Evolutionary conservation across 2,329 filamentous ascomycete genomes (phyloP).

Genomic region (Aspergillus terreus): DNA sequence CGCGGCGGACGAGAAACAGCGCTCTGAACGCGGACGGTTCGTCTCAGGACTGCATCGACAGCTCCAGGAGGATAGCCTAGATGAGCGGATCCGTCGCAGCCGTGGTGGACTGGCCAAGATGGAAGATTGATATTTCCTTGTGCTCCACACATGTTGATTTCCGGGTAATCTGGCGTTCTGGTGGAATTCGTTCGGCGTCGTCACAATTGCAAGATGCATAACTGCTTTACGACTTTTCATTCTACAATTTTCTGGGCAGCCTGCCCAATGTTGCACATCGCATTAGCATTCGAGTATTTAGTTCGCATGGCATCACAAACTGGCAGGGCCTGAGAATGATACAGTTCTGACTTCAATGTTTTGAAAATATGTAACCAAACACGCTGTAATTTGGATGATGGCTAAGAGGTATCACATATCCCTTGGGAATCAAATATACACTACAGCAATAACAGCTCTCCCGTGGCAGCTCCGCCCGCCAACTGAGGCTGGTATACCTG

Average conservation of each 20-base stretch:
- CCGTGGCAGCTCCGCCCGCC: slow-evolving; percentile 62
- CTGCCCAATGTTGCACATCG: too few relatives aligned
- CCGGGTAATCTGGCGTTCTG: neutral
- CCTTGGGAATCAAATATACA: slow-evolving; percentile 5
- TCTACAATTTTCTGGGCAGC: too few relatives aligned
- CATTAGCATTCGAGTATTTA: too few relatives aligned
- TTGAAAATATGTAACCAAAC: neutral
- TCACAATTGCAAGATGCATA: neutral
- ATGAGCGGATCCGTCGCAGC: slow-evolving; percentile 32
- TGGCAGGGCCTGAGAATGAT: too few relatives aligned
- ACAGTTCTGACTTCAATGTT: neutral
- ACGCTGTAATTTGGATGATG: neutral
- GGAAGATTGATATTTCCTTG: slow-evolving; percentile 17
- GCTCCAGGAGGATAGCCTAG: slow-evolving; percentile 32
- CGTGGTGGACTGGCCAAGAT: slow-evolving; percentile 30
- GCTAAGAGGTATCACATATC: slow-evolving; percentile 12
- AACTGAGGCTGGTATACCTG: slow-evolving; percentile 68
- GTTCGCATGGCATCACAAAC: too few relatives aligned
- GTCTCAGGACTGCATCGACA: slow-evolving; percentile 32
- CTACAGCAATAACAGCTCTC: slow-evolving; percentile 67
- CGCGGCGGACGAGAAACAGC: slow-evolving; percentile 60
- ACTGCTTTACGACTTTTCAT: neutral
- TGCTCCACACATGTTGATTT: neutral
- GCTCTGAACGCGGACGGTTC: slow-evolving; percentile 33
- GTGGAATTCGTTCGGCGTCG: slow-evolving; percentile 1